These are phyloP conservation scores for Boehmeria nivea DNA, from an alignment of 306 rosid genomes.

Conservation along the genomic window DNA sequence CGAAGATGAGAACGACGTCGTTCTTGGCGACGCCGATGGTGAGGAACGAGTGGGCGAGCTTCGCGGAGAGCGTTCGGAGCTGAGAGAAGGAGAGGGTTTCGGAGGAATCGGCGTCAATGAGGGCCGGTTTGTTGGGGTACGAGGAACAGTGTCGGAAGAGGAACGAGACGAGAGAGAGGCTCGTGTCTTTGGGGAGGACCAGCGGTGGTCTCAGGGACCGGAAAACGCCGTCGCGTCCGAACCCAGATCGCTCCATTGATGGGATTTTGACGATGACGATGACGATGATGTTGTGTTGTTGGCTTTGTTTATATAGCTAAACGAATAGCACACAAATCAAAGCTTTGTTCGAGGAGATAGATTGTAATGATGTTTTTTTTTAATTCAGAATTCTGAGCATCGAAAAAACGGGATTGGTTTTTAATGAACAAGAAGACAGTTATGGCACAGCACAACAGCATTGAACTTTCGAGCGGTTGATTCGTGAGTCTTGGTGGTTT, in stretches of 20 bases:
- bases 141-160: constrained; percentile 46
- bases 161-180: constrained; percentile 53
- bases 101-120: constrained; percentile 50
- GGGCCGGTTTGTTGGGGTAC: constrained; percentile 51
- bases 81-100: constrained; percentile 42
- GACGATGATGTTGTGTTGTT: neutral
- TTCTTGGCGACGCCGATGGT: constrained; percentile 52
- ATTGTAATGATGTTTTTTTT: neutral
- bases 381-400: neutral
- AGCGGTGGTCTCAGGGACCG: constrained; percentile 63
- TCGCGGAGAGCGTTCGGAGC: constrained; percentile 39
- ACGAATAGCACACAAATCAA: neutral
- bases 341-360: neutral
- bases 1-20: constrained; percentile 73
- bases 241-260: constrained; percentile 81
- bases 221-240: constrained; percentile 65
- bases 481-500: no score
- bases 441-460: no score
- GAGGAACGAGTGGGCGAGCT: constrained; percentile 46
- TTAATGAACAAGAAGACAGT: no score
- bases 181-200: constrained; percentile 36
- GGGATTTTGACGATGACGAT: neutral
- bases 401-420: no score
- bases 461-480: no score
- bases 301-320: neutral